Evolutionary conservation across 805 yeast species (phyloP).

Genomic region (Starmera caribaea): DNA sequence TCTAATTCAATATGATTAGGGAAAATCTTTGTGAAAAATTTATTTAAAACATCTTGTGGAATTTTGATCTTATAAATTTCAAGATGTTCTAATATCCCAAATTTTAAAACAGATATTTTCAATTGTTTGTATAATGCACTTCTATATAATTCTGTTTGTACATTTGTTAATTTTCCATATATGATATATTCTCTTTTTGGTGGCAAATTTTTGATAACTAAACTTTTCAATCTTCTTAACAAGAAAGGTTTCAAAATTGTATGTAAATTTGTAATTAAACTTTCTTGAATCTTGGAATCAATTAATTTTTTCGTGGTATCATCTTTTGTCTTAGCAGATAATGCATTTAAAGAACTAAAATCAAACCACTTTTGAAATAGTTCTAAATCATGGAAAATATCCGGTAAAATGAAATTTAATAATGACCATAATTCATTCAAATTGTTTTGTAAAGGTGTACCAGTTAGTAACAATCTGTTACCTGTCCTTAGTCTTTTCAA

Average conservation of each 20-base stretch:
- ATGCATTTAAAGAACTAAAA: constrained; percentile 46
- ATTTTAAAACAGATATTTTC: constrained; percentile 33
- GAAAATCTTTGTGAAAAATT: constrained; percentile 22
- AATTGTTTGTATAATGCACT: constrained; percentile 36
- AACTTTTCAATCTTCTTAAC: constrained; percentile 69
- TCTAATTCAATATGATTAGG: constrained; percentile 15
- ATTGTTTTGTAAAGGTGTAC: constrained; percentile 95
- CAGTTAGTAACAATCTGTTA: constrained; percentile 77
- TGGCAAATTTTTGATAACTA: constrained; percentile 64
- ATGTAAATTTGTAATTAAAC: constrained; percentile 69
- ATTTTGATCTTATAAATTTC: constrained; percentile 25
- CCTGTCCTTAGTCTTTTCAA: constrained; percentile 56
- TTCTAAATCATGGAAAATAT: constrained; percentile 82
- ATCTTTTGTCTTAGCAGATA: constrained; percentile 21
- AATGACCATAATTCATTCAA: constrained; percentile 87
- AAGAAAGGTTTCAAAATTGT: constrained; percentile 84
- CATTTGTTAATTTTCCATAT: constrained; percentile 54
- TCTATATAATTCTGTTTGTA: constrained; percentile 58
- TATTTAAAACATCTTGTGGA: constrained; percentile 24
- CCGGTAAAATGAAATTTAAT: constrained; percentile 85
- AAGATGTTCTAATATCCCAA: constrained; percentile 43
- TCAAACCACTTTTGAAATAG: constrained; percentile 94
- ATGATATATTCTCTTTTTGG: constrained; percentile 85
- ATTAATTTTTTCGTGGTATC: constrained; percentile 41
- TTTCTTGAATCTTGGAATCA: constrained; percentile 45